Evolutionary conservation across 2,329 filamentous ascomycete genomes (phyloP), one percentile per base, ranked within the genome.

Genomic region (Nigrospora oryzae): DNA sequence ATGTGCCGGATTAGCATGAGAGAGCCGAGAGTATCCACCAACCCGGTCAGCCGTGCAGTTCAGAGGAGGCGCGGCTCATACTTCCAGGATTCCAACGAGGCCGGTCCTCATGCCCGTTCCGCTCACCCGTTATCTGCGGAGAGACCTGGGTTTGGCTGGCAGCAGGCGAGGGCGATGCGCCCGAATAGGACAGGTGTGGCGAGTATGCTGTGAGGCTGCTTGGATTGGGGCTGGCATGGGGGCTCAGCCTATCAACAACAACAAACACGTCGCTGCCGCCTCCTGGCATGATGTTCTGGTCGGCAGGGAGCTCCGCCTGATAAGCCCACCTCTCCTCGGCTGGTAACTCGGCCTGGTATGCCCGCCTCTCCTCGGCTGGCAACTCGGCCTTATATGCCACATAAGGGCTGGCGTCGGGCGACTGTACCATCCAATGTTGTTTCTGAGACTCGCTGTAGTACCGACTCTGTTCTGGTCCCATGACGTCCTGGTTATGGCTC

Each of bases 231-330:
- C 40, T 45, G 11, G 41, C 11, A 16, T 46, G 28, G 7, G 46
- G 40, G 33, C 43, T 41, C 11, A 16, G 16, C 7, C 32, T 16
- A 3, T 12, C 33, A n/a, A 32, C 33, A 7, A 17, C 40, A n/a
- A 14, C 33, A n/a, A n/a, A n/a, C 13, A 12, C 28, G 30, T 17
- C 32, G 15, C 33, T 38, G 14, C 13, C 19, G 12, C 17, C 16
- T 13, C 5, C 16, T 32, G 28, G 15, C 5, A n/a, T 43, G 23
- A 14, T 28, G 23, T 28, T 28, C 32, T 45, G 40, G 14, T 45
- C 36, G 8, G 40, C 46, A 31, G 46, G 36, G 13, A 48, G 43
- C n/a, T 46, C 43, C n/a, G 43, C 37, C 34, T 48, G 46, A 23
- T 38, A 44, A 12, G 19, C 15, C 19, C 5, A 17, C 23, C 17